A percentile compares a stretch with the other conserved stretches of the same genome.
Conservation (phyloP, 2,329 filamentous ascomycete species). For the Exophiala mesophila region DNA sequence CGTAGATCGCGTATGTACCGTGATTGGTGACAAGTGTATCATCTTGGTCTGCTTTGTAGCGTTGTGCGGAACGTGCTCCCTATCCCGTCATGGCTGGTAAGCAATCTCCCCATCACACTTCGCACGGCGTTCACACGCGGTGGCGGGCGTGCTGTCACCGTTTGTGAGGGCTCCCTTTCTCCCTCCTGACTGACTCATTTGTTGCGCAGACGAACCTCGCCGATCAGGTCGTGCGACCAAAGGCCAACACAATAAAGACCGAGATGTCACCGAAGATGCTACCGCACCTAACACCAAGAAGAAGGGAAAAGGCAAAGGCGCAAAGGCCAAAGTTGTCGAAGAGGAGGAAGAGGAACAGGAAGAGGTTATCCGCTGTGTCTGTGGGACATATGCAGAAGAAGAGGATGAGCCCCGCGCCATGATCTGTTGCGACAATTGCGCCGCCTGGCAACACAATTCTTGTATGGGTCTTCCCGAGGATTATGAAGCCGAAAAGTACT, state of each 20-base stretch:
- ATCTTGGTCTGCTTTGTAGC: conserved; percentile 15
- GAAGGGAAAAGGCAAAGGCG: conserved; percentile 44
- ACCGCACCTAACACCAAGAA: conserved; percentile 43
- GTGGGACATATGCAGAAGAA: conserved; percentile 78
- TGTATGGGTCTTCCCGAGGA: conserved; percentile 84
- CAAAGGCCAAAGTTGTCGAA: conserved; percentile 43
- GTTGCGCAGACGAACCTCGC: conserved; percentile 67
- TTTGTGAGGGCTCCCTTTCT: background rate
- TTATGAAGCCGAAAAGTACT: conserved; percentile 75
- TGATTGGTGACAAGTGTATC: conserved; percentile 20
- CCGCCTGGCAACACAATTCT: conserved; percentile 94
- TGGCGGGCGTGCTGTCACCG: background rate
- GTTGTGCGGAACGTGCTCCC: no score
- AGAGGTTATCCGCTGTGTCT: conserved; percentile 87
- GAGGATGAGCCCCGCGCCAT: conserved; percentile 84
- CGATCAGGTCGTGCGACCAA: conserved; percentile 95
- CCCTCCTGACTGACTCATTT: conserved; percentile 5
- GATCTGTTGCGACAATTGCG: conserved; percentile 92
- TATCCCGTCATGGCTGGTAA: conserved; percentile 62
- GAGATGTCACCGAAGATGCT: conserved; percentile 64
- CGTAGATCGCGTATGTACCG: conserved; percentile 24
- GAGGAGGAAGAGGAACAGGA: conserved; percentile 52
- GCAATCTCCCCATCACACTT: conserved; percentile 38
- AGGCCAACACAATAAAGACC: conserved; percentile 85
- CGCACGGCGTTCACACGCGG: conserved; percentile 2